Conservation (phyloP, 306 rosid genomes). For the Cucurbita moschata region DNA sequence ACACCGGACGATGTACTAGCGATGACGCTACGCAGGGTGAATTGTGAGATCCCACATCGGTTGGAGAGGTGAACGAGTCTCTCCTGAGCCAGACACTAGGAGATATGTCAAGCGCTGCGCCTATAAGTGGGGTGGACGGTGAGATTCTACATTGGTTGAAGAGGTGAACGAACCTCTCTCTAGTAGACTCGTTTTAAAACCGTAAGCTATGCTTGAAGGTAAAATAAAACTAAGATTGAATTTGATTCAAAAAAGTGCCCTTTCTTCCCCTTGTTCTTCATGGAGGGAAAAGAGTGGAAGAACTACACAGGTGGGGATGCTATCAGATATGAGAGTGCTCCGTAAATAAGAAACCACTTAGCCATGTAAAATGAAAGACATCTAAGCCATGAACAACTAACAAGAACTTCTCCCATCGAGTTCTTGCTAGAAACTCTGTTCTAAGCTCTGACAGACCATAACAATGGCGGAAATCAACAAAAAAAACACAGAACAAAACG, state of each 20-base stretch:
- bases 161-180: not conserved
- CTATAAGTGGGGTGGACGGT: too few relatives aligned
- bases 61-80: not conserved
- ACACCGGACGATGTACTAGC: too few relatives aligned
- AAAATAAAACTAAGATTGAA: not conserved
- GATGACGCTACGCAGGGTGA: too few relatives aligned
- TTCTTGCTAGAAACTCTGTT: not conserved
- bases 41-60: too few relatives aligned
- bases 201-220: too few relatives aligned
- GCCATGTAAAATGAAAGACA: not conserved
- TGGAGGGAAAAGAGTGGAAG: not conserved
- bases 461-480: not conserved
- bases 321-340: not conserved
- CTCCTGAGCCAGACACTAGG: too few relatives aligned
- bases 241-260: not conserved
- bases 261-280: too few relatives aligned
- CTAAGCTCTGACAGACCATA: not conserved
- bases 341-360: not conserved
- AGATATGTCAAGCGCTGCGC: too few relatives aligned
- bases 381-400: not conserved
- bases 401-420: not conserved
- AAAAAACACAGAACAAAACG: not conserved
- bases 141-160: too few relatives aligned
- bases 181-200: not conserved
- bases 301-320: not conserved